These are phyloP conservation scores for Sporothrix brasiliensis DNA, from an alignment of 2,329 filamentous ascomycete species.

Conservation along the genomic window DNA sequence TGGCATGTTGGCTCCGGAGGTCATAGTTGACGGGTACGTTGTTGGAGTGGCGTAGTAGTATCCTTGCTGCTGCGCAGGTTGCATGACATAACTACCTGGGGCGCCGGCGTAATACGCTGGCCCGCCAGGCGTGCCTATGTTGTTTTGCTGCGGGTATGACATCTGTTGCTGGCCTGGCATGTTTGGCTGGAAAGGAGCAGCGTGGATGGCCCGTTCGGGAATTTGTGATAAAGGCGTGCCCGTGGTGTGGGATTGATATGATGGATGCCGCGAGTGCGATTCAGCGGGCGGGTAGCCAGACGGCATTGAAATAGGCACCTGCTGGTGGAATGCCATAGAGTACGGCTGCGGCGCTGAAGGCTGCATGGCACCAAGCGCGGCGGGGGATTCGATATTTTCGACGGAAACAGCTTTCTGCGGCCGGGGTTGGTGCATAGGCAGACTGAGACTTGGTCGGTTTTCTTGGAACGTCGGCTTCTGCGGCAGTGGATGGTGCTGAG, in stretches of 20 bases:
- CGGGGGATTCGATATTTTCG: conserved; percentile 86
- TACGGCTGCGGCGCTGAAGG: conserved; percentile 25
- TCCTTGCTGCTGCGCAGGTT: conserved; percentile 52
- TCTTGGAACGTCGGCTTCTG: conserved; percentile 63
- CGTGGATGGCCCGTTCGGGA: conserved; percentile 88
- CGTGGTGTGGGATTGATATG: conserved; percentile 70
- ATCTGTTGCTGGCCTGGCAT: conserved; percentile 39
- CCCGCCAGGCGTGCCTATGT: background rate
- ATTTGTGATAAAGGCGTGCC: conserved; percentile 89
- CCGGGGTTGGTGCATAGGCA: conserved; percentile 89
- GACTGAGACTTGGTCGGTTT: conserved; percentile 53
- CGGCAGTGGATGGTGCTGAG: conserved; percentile 61
- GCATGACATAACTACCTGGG: conserved; percentile 56
- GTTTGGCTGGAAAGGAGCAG: conserved; percentile 82
- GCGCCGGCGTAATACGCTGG: conserved; percentile 57
- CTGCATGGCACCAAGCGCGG: conserved; percentile 43
- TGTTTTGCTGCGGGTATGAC: conserved; percentile 57
- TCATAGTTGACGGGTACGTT: conserved; percentile 40
- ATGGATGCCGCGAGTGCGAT: conserved; percentile 66
- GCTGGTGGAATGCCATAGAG: conserved; percentile 73
- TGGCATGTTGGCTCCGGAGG: conserved; percentile 50
- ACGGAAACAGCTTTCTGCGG: conserved; percentile 94
- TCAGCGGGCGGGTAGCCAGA: conserved; percentile 54
- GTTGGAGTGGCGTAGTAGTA: conserved; percentile 43
- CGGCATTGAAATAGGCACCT: conserved; percentile 76